phyloP scores from a whole-genome alignment of 2,329 filamentous ascomycete species.

The Cladosporium halotolerans region DNA sequence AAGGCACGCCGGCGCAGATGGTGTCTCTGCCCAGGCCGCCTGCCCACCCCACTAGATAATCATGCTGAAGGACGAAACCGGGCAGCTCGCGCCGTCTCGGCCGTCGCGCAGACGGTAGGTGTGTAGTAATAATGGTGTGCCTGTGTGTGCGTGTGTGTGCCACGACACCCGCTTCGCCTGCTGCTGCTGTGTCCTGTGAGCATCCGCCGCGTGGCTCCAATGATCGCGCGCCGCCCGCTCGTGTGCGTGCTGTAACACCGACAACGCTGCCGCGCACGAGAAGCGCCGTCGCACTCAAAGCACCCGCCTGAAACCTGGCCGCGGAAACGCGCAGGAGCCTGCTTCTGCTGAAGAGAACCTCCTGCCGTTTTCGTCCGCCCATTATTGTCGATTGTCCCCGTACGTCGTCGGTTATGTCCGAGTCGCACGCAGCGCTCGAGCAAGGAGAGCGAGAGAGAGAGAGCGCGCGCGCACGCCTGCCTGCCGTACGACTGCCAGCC shows the following conservation, averaged over 20 bases:
- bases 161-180: not conserved
- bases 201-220: not conserved
- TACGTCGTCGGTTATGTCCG: not conserved
- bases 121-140: too few species aligned
- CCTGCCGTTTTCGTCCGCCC: not conserved
- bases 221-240: not conserved
- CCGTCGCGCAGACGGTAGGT: not conserved
- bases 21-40: not conserved
- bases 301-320: slow-evolving; percentile 6
- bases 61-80: not conserved
- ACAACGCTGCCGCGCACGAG: not conserved
- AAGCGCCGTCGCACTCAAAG: not conserved
- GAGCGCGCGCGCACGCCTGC: not conserved
- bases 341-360: not conserved
- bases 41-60: too few species aligned
- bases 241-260: not conserved
- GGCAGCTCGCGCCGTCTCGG: not conserved
- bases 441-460: not conserved
- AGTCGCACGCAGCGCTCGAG: not conserved
- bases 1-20: not conserved
- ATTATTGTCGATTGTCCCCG: not conserved
- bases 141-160: not conserved
- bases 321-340: not conserved
- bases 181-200: not conserved
- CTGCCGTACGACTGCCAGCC: not conserved